Percentiles rank a stretch among this genome's conserved stretches.
Conservation (phyloP, 2,329 filamentous ascomycete genomes). For the Colletotrichum sublineola region DNA sequence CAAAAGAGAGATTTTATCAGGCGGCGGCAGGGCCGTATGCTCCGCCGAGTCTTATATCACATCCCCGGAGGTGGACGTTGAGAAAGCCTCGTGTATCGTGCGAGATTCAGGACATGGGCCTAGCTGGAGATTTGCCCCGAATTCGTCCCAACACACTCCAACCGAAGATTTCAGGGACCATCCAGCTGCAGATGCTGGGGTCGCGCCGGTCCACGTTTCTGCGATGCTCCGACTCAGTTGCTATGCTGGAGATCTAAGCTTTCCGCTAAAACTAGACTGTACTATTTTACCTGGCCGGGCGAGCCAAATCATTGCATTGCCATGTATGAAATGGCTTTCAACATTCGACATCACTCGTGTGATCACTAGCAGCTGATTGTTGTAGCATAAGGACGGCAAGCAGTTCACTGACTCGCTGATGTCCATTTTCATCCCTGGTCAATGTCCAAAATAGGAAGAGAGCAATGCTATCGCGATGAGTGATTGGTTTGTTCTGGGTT, state of each 20-base stretch:
- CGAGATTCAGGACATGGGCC: slow-evolving; percentile 45
- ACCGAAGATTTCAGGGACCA: slow-evolving; percentile 49
- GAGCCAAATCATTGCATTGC: too few relatives aligned
- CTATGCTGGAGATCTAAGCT: neutral
- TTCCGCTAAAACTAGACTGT: neutral
- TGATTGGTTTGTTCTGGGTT: neutral
- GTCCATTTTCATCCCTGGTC: neutral
- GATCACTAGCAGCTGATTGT: too few relatives aligned
- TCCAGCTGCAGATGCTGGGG: slow-evolving; percentile 46
- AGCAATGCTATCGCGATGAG: too few relatives aligned
- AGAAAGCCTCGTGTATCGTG: slow-evolving; percentile 45
- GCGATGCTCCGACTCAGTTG: slow-evolving; percentile 50
- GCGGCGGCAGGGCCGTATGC: neutral
- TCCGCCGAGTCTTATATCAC: neutral
- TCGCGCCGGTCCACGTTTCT: slow-evolving; percentile 43
- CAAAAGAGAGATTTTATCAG: slow-evolving; percentile 49
- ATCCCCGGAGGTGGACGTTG: slow-evolving; percentile 44
- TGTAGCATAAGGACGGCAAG: neutral
- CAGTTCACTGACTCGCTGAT: neutral
- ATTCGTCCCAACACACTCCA: slow-evolving; percentile 48
- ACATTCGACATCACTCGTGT: too few relatives aligned
- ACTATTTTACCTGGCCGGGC: too few relatives aligned
- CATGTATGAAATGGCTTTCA: too few relatives aligned
- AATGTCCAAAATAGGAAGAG: slow-evolving; percentile 1
- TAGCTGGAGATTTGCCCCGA: slow-evolving; percentile 46